Percentiles rank a stretch among this genome's conserved stretches.
phyloP scores from a whole-genome alignment of 2,329 filamentous ascomycete genomes.

The Amauroascus verrucosus region DNA sequence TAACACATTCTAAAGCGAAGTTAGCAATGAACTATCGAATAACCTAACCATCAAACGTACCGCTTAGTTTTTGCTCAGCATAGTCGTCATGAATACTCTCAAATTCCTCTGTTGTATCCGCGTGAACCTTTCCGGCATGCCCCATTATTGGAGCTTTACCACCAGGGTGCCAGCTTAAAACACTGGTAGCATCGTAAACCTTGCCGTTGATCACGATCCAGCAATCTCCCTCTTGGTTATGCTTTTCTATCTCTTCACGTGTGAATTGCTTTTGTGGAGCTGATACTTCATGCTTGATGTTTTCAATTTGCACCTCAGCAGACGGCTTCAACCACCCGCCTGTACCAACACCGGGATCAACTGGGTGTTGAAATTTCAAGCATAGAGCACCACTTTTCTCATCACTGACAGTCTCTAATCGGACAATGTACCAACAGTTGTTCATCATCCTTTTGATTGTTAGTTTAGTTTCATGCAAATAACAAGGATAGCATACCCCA shows the following conservation, averaged over 20 bases:
- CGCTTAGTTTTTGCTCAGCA: slow-evolving; percentile 41
- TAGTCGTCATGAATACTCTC: slow-evolving; percentile 44
- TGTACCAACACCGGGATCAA: slow-evolving; percentile 35
- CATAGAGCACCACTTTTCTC: slow-evolving; percentile 24
- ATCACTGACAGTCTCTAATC: slow-evolving; percentile 30
- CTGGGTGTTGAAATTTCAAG: slow-evolving; percentile 41
- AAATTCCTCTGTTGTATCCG: slow-evolving; percentile 43
- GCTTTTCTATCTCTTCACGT: slow-evolving; percentile 45
- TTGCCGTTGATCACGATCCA: slow-evolving; percentile 47
- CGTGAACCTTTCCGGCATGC: slow-evolving; percentile 43
- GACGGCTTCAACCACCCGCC: slow-evolving; percentile 46
- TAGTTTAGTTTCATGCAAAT: neutral
- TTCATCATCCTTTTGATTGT: slow-evolving; percentile 43
- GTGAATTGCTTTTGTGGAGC: slow-evolving; percentile 44
- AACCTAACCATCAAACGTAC: slow-evolving; percentile 18
- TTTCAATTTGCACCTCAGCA: slow-evolving; percentile 37
- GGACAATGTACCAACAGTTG: slow-evolving; percentile 43
- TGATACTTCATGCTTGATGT: slow-evolving; percentile 36
- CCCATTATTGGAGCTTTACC: slow-evolving; percentile 40
- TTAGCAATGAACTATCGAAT: neutral
- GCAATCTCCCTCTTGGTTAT: slow-evolving; percentile 40
- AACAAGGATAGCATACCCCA: slow-evolving; percentile 26
- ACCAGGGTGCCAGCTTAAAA: slow-evolving; percentile 42
- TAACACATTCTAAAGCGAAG: slow-evolving; percentile 36
- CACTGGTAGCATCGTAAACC: slow-evolving; percentile 43